A percentile compares a stretch with the other conserved stretches of the same genome.
Conservation (phyloP, 129 eudicot genomes). For the Artemisia annua region DNA sequence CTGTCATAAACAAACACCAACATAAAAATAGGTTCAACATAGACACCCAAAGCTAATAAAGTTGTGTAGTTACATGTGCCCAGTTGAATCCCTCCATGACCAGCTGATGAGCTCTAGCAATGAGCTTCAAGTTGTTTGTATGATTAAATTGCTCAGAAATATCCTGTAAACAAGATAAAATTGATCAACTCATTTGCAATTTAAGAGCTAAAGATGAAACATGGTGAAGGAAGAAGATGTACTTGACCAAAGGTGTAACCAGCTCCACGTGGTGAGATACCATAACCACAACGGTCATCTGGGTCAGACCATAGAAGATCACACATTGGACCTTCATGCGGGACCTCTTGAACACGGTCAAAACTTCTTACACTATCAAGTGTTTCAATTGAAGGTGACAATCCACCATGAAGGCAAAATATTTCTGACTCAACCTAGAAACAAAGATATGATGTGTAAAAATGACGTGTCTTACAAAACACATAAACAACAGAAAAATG, state of each 20-base stretch:
- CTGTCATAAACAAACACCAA: constrained; percentile 38
- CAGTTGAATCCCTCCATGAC: constrained; percentile 94
- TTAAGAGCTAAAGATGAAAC: not conserved
- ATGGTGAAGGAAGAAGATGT: constrained; percentile 9
- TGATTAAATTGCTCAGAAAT: constrained; percentile 85
- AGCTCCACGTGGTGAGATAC: constrained; percentile 87
- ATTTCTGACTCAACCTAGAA: constrained; percentile 81
- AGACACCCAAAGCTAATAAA: not conserved
- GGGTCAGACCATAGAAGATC: constrained; percentile 90
- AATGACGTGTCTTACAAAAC: not conserved
- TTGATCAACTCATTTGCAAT: not conserved
- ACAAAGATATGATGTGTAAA: not conserved
- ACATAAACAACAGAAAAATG: not conserved
- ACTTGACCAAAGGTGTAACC: constrained; percentile 93
- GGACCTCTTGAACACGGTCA: constrained; percentile 92
- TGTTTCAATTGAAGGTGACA: constrained; percentile 84
- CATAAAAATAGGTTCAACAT: constrained; percentile 2
- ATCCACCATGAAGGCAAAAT: constrained; percentile 86
- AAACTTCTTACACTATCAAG: constrained; percentile 76
- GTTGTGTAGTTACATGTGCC: constrained; percentile 56
- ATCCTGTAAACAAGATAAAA: constrained; percentile 40
- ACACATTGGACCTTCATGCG: constrained; percentile 91
- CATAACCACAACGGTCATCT: constrained; percentile 94
- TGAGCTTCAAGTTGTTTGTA: constrained; percentile 67
- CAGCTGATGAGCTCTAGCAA: constrained; percentile 89